Evolutionary conservation across 345 rosid species (phyloP).

Genomic region (Hibiscus mutabilis): DNA sequence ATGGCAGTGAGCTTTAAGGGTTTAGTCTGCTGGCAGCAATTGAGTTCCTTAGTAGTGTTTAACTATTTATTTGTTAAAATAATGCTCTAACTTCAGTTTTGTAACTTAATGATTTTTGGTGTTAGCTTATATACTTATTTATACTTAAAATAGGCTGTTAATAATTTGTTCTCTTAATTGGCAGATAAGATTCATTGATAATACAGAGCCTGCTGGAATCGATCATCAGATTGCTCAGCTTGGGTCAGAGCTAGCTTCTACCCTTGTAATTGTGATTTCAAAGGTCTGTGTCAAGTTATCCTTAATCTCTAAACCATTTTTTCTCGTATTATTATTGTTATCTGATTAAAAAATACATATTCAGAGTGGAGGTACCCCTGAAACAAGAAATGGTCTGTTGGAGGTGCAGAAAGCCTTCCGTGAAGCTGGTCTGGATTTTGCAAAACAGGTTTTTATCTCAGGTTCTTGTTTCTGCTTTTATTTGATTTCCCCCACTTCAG

Average conservation of each 20-base stretch:
- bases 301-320: background rate
- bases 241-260: background rate
- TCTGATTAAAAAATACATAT: slow-evolving; percentile 2
- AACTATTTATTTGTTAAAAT: background rate
- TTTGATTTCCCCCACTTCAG: slow-evolving; percentile 12
- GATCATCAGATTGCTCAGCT: background rate
- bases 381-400: slow-evolving; percentile 91
- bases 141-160: background rate
- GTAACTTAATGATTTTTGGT: background rate
- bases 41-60: too few relatives aligned
- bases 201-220: background rate
- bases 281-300: background rate
- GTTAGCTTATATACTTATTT: background rate
- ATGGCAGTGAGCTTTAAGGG: background rate
- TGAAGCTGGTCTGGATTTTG: slow-evolving; percentile 84
- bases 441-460: slow-evolving; percentile 93
- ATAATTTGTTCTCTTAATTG: background rate
- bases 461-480: slow-evolving; percentile 50
- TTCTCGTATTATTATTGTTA: background rate
- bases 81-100: background rate
- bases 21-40: background rate
- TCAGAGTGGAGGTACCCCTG: slow-evolving; percentile 98
- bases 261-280: slow-evolving; percentile 1
- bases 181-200: background rate
- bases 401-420: slow-evolving; percentile 98